Evolutionary conservation across 73 alveolate species (phyloP), one percentile per base, ranked within the genome.

Genomic region (Paramecium pentaurelia): DNA sequence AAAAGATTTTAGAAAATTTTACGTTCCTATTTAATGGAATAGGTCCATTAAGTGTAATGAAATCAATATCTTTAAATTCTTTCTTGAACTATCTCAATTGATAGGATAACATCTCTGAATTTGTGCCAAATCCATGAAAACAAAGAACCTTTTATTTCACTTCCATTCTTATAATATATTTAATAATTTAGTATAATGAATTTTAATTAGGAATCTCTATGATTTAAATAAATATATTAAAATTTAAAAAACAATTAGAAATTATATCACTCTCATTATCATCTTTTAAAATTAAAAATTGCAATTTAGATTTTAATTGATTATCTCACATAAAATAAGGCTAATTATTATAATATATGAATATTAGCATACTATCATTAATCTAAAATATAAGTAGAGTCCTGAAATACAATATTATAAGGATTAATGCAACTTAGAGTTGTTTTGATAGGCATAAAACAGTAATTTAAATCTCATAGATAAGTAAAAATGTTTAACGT

Each of bases 61-160:
- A 80, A 9, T 80, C 91, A 32, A 80, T 42, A 27, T 80, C 58
- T 40, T 80, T 40, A 49, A 80, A 80, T 44, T 42, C 71, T 80
- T 47, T 42, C 51, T 80, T 80, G 45, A 80, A 80, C 49, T 80
- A 20, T 12, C 58, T 40, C 58, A 80, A 80, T 25, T 80, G 27
- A 44, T 32, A 47, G 0, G 45, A 40, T 18, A 80, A 20, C 9
- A 80, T 22, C 18, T 80, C 75, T 22, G 91, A 80, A 49, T 80
- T 80, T 42, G 91, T 47, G 2, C 91, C 91, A 80, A 80, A 80
- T 25, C 91, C 91, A 49, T 80, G 91, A 80, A 80, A 80, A 47
- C 91, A 80, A 8, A 80, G 28, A 12, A 80, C 47, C 25, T 80
- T 80, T 80, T 75, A 38, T 75, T 75, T 38, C 16, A 36, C 84